A percentile compares a stretch with the other conserved stretches of the same genome.
phyloP scores from a whole-genome alignment of 192 early-diverging fungal species.

The Coemansia sp. region DNA sequence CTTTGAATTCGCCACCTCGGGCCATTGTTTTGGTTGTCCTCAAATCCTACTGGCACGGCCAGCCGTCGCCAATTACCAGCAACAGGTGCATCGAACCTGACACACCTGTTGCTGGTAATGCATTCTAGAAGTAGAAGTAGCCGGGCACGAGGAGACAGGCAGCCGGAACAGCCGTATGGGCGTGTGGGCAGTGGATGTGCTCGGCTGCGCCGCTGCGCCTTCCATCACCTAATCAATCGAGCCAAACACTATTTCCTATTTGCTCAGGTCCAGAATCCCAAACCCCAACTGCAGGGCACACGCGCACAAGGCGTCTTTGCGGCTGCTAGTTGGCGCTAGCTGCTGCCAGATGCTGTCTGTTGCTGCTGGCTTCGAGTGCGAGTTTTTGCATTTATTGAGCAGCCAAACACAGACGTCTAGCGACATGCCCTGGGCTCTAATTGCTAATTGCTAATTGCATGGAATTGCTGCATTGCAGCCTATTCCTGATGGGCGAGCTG shows the following conservation, averaged over 20 bases:
- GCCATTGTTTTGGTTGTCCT: not conserved
- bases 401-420: not conserved
- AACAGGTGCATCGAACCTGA: not conserved
- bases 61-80: not conserved
- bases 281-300: not conserved
- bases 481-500: not conserved
- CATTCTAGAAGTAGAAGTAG: not conserved
- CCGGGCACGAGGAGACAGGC: no score
- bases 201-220: not conserved
- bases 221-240: not conserved
- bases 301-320: not conserved
- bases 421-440: not conserved
- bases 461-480: not conserved
- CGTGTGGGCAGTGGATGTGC: not conserved
- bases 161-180: no score
- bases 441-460: not conserved
- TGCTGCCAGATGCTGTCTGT: not conserved
- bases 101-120: not conserved
- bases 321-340: not conserved
- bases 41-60: not conserved
- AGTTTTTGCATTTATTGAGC: no score
- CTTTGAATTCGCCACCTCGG: not conserved
- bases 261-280: not conserved
- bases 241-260: not conserved
- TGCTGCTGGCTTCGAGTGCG: no score